Evolutionary conservation across 73 alveolate species (phyloP).

Genomic region (Tetrahymena thermophila): DNA sequence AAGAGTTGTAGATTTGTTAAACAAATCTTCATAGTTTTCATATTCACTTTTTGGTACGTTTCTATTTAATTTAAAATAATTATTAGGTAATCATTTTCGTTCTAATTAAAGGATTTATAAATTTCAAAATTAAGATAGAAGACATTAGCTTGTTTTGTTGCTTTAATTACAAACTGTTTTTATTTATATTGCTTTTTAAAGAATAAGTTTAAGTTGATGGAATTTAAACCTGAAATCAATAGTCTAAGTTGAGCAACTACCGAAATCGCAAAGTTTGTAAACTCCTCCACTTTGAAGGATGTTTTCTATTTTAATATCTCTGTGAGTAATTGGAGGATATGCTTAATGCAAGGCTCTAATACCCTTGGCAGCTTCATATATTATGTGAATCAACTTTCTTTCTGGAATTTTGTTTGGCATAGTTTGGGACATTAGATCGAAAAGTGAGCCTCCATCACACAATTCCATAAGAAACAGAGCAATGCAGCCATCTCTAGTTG

Average conservation of each 20-base stretch:
- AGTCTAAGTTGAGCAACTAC: constrained; percentile 73
- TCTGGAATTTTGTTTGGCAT: not conserved
- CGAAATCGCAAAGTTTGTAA: constrained; percentile 96
- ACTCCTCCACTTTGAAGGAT: constrained; percentile 66
- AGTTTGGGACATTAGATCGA: constrained; percentile 34
- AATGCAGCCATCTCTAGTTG: not conserved
- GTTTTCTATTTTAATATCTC: constrained; percentile 94
- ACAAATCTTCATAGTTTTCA: constrained; percentile 68
- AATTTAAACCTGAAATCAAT: constrained; percentile 26
- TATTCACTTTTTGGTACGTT: constrained; percentile 49
- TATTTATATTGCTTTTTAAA: not conserved
- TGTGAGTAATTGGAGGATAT: constrained; percentile 32
- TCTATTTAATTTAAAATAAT: constrained; percentile 13
- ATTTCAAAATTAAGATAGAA: too few relatives aligned
- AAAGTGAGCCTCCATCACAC: constrained; percentile 30
- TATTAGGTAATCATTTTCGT: not conserved
- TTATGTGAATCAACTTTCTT: not conserved
- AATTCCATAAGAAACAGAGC: constrained; percentile 28
- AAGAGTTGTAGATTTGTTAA: constrained; percentile 87
- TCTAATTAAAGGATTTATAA: too few relatives aligned
- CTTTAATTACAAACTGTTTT: not conserved
- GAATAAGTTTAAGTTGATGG: not conserved
- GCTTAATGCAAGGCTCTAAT: constrained; percentile 13
- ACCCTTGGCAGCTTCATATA: constrained; percentile 21
- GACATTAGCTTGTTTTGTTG: not conserved